A percentile compares a stretch with the other conserved stretches of the same genome.
Evolutionary conservation across 2,329 filamentous ascomycete genomes (phyloP).

Genomic region (Huntiella omanensis): DNA sequence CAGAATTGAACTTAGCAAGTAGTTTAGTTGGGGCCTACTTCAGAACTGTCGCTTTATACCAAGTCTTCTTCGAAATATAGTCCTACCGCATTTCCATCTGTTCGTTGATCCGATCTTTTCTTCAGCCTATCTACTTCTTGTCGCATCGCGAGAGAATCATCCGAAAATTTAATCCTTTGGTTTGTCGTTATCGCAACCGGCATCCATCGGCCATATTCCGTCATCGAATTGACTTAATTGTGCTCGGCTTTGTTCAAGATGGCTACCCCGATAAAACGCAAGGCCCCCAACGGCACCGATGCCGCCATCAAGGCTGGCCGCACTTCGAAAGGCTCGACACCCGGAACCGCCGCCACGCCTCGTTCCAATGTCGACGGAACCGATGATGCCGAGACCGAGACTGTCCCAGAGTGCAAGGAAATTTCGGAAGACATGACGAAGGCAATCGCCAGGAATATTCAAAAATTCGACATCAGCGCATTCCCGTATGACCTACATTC

Average conservation of each 20-base stretch:
- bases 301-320: constrained; percentile 35
- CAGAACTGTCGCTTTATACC: no score
- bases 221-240: background rate
- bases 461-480: constrained; percentile 42
- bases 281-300: constrained; percentile 33
- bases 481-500: constrained; percentile 17
- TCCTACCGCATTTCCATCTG: no score
- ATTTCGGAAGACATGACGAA: constrained; percentile 26
- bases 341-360: constrained; percentile 39
- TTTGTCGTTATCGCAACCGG: background rate
- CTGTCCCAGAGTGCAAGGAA: constrained; percentile 22
- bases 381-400: constrained; percentile 18
- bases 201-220: background rate
- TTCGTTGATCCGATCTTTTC: background rate
- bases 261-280: constrained; percentile 44
- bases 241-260: constrained; percentile 23
- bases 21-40: no score
- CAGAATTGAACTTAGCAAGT: no score
- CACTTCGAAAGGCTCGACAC: constrained; percentile 38
- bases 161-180: no score
- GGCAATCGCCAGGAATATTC: constrained; percentile 33
- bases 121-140: background rate
- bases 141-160: background rate
- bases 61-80: no score
- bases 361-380: constrained; percentile 38